These are phyloP conservation scores for Oenanthe javanica DNA, from an alignment of 140 eudicot species.

Conservation along the genomic window DNA sequence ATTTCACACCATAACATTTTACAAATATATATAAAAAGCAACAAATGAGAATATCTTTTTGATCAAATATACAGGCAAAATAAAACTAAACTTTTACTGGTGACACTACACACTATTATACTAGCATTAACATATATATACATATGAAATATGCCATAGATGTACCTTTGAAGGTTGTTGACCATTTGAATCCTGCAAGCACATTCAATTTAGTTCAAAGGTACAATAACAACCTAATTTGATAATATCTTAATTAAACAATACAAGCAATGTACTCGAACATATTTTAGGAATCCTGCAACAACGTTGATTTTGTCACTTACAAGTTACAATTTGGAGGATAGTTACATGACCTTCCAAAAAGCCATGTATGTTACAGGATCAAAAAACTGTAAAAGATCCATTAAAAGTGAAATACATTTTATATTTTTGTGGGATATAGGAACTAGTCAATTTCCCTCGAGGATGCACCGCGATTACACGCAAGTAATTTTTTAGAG, in stretches of 20 bases:
- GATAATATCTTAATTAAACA: neutral
- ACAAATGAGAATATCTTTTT: neutral
- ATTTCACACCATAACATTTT: neutral
- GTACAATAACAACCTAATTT: too few relatives aligned
- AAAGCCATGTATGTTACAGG: neutral
- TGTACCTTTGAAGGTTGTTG: slow-evolving; percentile 12
- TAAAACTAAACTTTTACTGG: neutral
- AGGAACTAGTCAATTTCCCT: neutral
- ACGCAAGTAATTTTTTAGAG: neutral
- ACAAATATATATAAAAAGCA: neutral
- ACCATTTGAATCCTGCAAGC: slow-evolving; percentile 5
- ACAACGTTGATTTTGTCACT: neutral
- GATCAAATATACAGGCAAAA: neutral
- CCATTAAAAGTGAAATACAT: neutral
- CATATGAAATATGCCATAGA: neutral
- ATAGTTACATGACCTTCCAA: neutral
- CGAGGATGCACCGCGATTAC: neutral
- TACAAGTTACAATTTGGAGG: neutral
- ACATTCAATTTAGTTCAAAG: neutral
- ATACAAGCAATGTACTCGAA: neutral
- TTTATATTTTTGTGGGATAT: neutral
- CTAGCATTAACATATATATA: neutral
- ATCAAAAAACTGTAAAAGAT: neutral
- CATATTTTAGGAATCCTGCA: neutral
- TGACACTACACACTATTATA: neutral